Conservation (phyloP, 495 filamentous ascomycete genomes). For the Mytilinidion resinicola region DNA sequence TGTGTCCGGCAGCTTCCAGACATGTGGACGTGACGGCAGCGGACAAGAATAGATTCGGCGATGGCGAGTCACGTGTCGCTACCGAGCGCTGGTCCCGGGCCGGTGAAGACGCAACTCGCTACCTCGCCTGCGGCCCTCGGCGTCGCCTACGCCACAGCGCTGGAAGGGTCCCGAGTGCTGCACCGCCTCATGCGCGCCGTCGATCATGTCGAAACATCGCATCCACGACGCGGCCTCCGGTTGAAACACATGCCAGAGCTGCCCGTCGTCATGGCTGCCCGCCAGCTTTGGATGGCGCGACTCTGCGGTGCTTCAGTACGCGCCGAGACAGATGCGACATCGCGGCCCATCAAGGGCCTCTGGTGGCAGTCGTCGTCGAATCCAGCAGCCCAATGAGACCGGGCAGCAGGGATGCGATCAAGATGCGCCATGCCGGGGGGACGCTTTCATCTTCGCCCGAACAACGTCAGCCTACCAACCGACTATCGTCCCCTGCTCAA, state of each 20-base stretch:
- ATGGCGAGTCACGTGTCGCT: too few relatives aligned
- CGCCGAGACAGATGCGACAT: conserved; percentile 1
- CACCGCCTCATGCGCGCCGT: too few relatives aligned
- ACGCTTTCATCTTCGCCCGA: conserved; percentile 21
- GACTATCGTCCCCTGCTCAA: conserved; percentile 15
- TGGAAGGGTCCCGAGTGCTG: too few relatives aligned
- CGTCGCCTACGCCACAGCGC: too few relatives aligned
- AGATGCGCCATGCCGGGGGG: conserved; percentile 14
- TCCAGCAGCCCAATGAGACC: background rate
- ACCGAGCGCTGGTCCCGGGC: too few relatives aligned
- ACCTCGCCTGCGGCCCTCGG: background rate
- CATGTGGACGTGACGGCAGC: background rate
- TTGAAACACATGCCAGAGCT: background rate
- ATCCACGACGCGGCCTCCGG: conserved; percentile 11
- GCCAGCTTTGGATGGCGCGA: background rate
- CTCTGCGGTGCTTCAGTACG: conserved; percentile 17
- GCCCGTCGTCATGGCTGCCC: conserved; percentile 1
- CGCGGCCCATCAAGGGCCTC: too few relatives aligned
- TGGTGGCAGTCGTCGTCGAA: too few relatives aligned
- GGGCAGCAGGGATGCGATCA: background rate
- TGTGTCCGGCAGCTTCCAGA: background rate
- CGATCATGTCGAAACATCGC: too few relatives aligned
- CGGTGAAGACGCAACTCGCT: background rate
- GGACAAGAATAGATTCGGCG: too few relatives aligned
- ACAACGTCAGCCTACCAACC: conserved; percentile 33